Conservation (phyloP, 2,329 filamentous ascomycete species). For the Talaromyces verruculosus region DNA sequence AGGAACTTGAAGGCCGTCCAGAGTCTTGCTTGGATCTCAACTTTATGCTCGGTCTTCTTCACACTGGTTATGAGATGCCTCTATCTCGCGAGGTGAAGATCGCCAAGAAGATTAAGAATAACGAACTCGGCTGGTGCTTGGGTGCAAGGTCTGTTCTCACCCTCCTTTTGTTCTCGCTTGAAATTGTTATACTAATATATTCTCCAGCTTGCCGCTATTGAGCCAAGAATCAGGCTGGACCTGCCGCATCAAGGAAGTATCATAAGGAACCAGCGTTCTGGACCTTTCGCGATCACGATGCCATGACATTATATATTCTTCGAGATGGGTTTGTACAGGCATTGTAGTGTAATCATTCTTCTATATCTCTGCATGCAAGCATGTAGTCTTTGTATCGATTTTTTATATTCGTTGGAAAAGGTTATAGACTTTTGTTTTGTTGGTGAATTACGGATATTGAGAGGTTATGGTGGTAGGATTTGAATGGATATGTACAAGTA, state of each 20-base stretch:
- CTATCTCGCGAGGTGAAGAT: slow-evolving; percentile 95
- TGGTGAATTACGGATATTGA: neutral
- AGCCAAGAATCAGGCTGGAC: slow-evolving; percentile 82
- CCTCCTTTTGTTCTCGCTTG: slow-evolving; percentile 18
- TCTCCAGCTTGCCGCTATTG: slow-evolving; percentile 73
- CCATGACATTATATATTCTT: slow-evolving; percentile 31
- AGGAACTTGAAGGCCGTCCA: slow-evolving; percentile 76
- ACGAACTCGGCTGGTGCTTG: slow-evolving; percentile 96
- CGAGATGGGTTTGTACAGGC: slow-evolving; percentile 25
- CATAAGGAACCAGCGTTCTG: slow-evolving; percentile 44
- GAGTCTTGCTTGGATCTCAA: slow-evolving; percentile 94
- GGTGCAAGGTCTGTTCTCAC: slow-evolving; percentile 74
- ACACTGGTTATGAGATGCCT: slow-evolving; percentile 97
- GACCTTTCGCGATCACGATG: slow-evolving; percentile 27
- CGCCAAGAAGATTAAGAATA: slow-evolving; percentile 97
- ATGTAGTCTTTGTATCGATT: neutral
- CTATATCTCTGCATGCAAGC: slow-evolving; percentile 11
- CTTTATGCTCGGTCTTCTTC: slow-evolving; percentile 90
- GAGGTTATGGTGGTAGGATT: neutral
- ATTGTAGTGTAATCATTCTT: slow-evolving; percentile 29
- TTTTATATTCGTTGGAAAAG: neutral
- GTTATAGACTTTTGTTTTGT: slow-evolving; percentile 2
- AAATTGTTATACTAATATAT: slow-evolving; percentile 38
- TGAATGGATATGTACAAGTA: slow-evolving; percentile 7
- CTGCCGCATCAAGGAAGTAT: slow-evolving; percentile 78